These are phyloP conservation scores for Paradendryphiella salina DNA, from an alignment of 2,329 filamentous ascomycete species.

Conservation along the genomic window DNA sequence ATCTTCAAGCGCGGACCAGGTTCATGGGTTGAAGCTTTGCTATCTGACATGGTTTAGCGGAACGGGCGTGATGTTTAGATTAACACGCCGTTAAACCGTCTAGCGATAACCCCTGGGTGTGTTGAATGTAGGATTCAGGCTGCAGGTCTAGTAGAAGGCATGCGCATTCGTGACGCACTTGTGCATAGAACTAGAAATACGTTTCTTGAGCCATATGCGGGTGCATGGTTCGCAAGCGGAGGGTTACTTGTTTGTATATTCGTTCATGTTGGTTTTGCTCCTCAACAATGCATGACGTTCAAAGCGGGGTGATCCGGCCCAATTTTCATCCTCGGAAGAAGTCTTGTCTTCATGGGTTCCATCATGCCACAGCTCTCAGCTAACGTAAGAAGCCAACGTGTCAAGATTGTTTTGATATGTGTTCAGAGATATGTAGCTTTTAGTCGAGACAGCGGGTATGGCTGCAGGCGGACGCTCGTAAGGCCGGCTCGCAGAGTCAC, in stretches of 20 bases:
- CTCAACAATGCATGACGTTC: slow-evolving; percentile 10
- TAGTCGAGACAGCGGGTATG: not conserved
- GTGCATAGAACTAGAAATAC: not conserved
- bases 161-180: slow-evolving; percentile 2
- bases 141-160: slow-evolving; percentile 8
- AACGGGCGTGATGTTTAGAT: slow-evolving; percentile 4
- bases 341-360: not conserved
- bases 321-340: not conserved
- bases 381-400: not conserved
- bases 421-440: not conserved
- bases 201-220: slow-evolving; percentile 1
- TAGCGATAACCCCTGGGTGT: slow-evolving; percentile 3
- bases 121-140: not conserved
- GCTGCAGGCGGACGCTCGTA: not conserved
- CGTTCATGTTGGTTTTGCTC: slow-evolving; percentile 5
- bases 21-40: slow-evolving; percentile 18
- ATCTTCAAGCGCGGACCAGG: slow-evolving; percentile 20
- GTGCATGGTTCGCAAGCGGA: not conserved
- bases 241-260: slow-evolving; percentile 7
- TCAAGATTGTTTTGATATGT: not conserved
- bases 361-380: not conserved
- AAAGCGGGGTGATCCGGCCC: not conserved
- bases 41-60: slow-evolving; percentile 14
- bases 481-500: not conserved
- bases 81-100: slow-evolving; percentile 3